Evolutionary conservation across 2,329 filamentous ascomycete genomes (phyloP), one percentile per base, ranked within the genome.

Genomic region (Phialemoniopsis sp.): DNA sequence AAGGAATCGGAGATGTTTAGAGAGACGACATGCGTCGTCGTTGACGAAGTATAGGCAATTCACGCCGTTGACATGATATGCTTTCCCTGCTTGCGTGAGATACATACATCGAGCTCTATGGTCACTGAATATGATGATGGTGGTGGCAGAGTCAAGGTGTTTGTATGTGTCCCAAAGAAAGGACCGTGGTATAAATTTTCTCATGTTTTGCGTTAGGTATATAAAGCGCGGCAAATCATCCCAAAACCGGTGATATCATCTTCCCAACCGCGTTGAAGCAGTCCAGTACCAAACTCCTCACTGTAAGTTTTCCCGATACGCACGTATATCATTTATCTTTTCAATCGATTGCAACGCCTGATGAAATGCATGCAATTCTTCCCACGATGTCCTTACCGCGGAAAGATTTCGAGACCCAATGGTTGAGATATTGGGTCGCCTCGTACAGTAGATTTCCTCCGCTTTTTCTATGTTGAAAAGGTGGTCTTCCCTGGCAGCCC

Each of bases 261-360:
- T 5, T 36, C 37, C 21, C 42, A 53, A 57, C 60, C 53, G 62
- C 59, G 62, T 66, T 66, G 62, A 66, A 66, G 63, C 63, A 57
- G 57, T 52, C 49, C 42, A 43, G 46, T 46, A 51, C 54, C 54
- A 52, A 51, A 58, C 48, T 52, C 49, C 51, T 43, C 38, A 38
- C 38, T 40, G 43, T 47, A 44, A 39, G 43, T 46, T 45, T 45
- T 39, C 43, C 36, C 38, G 18, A 37, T 46, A 53, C 52, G n/a
- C n/a, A n/a, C n/a, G 21, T 26, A 10, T 26, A 10, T 26, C 21
- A 10, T 26, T 26, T 26, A 26, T 26, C 10, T 26, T 26, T 53
- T 54, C 48, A 52, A 47, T 36, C 47, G 33, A 44, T 55, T 57
- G 55, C 55, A 58, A 60, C 58, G 57, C 57, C 56, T 55, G 51